Conservation (phyloP, 768 basidiomycete genomes). For the Amyloporia xantha region DNA sequence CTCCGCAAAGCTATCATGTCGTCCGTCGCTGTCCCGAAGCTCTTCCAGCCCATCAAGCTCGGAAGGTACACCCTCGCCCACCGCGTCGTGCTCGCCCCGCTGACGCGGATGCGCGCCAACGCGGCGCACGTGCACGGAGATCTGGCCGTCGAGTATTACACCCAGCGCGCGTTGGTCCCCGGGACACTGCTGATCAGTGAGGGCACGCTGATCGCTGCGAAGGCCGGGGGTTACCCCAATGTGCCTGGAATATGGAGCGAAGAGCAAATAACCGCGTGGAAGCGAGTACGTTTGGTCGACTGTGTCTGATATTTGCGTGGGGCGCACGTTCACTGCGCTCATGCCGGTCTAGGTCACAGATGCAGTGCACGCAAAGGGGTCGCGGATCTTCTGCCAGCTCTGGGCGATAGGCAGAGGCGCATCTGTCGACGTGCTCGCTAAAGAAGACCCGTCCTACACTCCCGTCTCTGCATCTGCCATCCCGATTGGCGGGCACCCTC, state of each 20-base stretch:
- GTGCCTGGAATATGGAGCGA: conserved; percentile 62
- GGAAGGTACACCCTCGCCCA: conserved; percentile 27
- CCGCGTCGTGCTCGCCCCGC: conserved; percentile 44
- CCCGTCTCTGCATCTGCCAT: conserved; percentile 12
- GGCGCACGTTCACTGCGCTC: not conserved
- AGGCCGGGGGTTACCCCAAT: conserved; percentile 42
- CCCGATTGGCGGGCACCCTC: conserved; percentile 8
- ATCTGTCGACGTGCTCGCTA: conserved; percentile 22
- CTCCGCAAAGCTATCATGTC: too few species aligned
- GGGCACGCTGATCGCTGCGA: conserved; percentile 43
- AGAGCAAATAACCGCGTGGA: conserved; percentile 51
- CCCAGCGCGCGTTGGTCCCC: conserved; percentile 37
- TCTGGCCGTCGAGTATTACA: conserved; percentile 23
- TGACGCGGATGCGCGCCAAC: conserved; percentile 38
- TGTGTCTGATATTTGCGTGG: not conserved
- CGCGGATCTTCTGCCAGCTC: conserved; percentile 49
- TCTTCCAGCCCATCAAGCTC: conserved; percentile 1
- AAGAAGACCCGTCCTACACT: conserved; percentile 21
- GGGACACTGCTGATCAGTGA: conserved; percentile 56
- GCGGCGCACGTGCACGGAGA: conserved; percentile 27
- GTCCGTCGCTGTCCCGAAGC: not conserved
- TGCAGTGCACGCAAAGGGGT: conserved; percentile 48
- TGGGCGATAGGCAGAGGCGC: conserved; percentile 47
- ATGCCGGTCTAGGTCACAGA: conserved; percentile 38
- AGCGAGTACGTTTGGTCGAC: conserved; percentile 30